These are phyloP conservation scores for Pichia cephalocereana DNA, from an alignment of 805 yeast species.

Conservation along the genomic window DNA sequence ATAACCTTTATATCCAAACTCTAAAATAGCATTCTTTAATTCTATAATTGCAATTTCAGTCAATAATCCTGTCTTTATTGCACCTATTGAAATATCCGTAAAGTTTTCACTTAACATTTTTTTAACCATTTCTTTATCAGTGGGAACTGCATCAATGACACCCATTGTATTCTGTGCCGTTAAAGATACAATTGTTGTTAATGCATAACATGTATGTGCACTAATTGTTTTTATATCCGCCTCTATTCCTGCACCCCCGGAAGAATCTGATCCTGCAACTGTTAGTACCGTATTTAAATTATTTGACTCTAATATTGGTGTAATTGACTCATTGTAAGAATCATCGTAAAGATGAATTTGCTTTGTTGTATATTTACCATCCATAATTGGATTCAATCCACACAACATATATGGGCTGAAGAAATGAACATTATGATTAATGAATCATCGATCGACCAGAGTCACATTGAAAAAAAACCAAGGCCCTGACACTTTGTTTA, in stretches of 20 bases:
- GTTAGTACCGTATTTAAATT: slow-evolving; percentile 33
- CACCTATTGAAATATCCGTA: slow-evolving; percentile 40
- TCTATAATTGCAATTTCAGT: slow-evolving; percentile 41
- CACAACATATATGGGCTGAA: too few species aligned
- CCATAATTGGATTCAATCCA: too few species aligned
- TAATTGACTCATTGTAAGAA: slow-evolving; percentile 1
- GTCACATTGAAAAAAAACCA: too few species aligned
- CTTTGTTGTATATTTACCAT: too few species aligned
- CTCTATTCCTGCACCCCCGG: slow-evolving; percentile 93
- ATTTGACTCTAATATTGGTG: neutral
- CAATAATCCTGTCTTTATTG: slow-evolving; percentile 74
- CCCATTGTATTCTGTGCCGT: slow-evolving; percentile 70
- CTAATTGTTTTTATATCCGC: slow-evolving; percentile 80
- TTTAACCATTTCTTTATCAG: neutral
- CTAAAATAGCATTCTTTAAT: slow-evolving; percentile 24
- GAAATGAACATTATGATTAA: too few species aligned
- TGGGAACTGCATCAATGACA: slow-evolving; percentile 1
- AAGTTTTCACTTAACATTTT: slow-evolving; percentile 7
- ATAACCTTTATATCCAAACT: slow-evolving; percentile 18
- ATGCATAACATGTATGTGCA: slow-evolving; percentile 70
- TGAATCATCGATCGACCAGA: too few species aligned
- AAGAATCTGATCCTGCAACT: slow-evolving; percentile 72
- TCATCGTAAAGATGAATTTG: neutral
- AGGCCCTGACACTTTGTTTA: too few species aligned
- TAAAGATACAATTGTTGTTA: slow-evolving; percentile 69